Evolutionary conservation across 2,329 filamentous ascomycete genomes (phyloP).

Genomic region (Venturia effusa): DNA sequence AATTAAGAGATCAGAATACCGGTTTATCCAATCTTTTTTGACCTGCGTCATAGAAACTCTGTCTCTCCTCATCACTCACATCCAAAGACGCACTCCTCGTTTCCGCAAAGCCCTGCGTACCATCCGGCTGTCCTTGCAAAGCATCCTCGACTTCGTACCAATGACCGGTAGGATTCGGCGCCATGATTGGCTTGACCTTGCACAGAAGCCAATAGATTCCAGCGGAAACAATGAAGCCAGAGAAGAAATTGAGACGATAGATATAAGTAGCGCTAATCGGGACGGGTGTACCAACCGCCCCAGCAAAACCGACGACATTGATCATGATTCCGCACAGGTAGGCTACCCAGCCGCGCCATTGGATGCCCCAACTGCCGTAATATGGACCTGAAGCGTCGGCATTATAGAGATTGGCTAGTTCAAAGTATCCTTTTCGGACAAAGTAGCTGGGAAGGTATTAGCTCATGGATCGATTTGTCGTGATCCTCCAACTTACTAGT

Average conservation of each 20-base stretch:
- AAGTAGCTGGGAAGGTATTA: slow-evolving; percentile 31
- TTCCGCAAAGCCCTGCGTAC: neutral
- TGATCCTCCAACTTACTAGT: slow-evolving; percentile 49
- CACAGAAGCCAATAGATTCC: slow-evolving; percentile 61
- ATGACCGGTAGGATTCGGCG: slow-evolving; percentile 40
- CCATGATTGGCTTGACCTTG: slow-evolving; percentile 59
- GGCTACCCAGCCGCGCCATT: slow-evolving; percentile 74
- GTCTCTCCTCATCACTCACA: neutral
- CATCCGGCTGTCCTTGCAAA: neutral
- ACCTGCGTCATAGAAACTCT: neutral
- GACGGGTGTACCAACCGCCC: slow-evolving; percentile 60
- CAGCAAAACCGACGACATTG: slow-evolving; percentile 86
- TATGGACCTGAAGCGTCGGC: slow-evolving; percentile 58
- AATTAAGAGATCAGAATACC: neutral
- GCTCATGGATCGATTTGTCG: neutral
- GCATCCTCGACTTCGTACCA: slow-evolving; percentile 73
- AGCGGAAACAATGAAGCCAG: slow-evolving; percentile 63
- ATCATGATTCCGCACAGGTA: slow-evolving; percentile 77
- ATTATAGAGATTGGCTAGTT: slow-evolving; percentile 70
- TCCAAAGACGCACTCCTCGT: neutral
- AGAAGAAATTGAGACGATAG: slow-evolving; percentile 87
- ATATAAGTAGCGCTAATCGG: slow-evolving; percentile 74
- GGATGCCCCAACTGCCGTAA: slow-evolving; percentile 61
- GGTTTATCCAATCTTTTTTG: neutral
- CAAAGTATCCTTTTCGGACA: slow-evolving; percentile 71